A percentile compares a stretch with the other conserved stretches of the same genome.
Evolutionary conservation across 1,284 basidiomycete species (phyloP).

Genomic region (Cystobasidiaceae sp.): DNA sequence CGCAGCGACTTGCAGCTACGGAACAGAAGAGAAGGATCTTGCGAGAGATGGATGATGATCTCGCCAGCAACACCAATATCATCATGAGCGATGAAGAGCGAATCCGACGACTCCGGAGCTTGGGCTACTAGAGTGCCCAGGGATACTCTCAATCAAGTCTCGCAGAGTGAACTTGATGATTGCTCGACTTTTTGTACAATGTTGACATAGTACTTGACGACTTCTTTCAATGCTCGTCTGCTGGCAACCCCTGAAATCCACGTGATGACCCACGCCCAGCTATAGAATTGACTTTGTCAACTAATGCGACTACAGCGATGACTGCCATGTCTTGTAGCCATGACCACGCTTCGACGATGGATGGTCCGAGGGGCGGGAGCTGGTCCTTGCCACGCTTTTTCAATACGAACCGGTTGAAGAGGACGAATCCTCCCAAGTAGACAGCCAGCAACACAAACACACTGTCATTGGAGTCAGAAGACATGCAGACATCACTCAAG

Average conservation of each 20-base stretch:
- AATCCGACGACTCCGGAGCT: background rate
- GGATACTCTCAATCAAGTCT: no score
- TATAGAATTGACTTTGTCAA: background rate
- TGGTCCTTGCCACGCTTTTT: slow-evolving; percentile 24
- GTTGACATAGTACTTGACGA: background rate
- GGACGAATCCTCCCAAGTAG: slow-evolving; percentile 23
- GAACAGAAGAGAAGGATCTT: slow-evolving; percentile 29
- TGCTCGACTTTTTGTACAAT: background rate
- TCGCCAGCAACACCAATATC: background rate
- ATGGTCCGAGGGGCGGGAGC: slow-evolving; percentile 22
- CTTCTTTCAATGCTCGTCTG: background rate
- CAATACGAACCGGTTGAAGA: slow-evolving; percentile 23
- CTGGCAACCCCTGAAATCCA: slow-evolving; percentile 22
- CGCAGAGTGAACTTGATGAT: no score
- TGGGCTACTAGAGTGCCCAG: background rate
- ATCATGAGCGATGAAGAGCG: slow-evolving; percentile 9
- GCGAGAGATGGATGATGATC: slow-evolving; percentile 26
- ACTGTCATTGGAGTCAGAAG: background rate
- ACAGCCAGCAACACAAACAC: slow-evolving; percentile 6
- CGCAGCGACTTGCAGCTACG: slow-evolving; percentile 19
- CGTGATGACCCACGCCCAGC: slow-evolving; percentile 6
- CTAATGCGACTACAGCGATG: slow-evolving; percentile 1
- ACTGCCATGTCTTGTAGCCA: slow-evolving; percentile 19
- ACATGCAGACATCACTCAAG: background rate
- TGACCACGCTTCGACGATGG: slow-evolving; percentile 16